Evolutionary conservation across 2,329 filamentous ascomycete genomes (phyloP), one percentile per base, ranked within the genome.

Genomic region (Cladosporium sp.): DNA sequence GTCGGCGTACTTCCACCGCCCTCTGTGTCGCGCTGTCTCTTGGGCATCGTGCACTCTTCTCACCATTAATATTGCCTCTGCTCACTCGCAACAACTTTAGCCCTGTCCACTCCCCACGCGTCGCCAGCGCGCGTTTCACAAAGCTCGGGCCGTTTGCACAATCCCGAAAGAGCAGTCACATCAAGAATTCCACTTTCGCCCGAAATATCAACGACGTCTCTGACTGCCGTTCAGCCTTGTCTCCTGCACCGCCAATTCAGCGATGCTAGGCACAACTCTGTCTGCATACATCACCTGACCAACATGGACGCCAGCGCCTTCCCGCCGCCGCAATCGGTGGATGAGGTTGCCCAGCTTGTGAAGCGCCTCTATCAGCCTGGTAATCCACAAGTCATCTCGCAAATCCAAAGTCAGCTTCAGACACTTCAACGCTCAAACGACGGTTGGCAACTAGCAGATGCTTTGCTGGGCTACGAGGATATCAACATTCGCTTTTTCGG

Each of bases 401-500:
- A 78, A 51, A 84, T 86, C 50, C 90, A 97, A 71, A 85, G 89
- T 59, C 84, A 87, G 14, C 79, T 99, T 14, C 90, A 94, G 62
- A 80, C 81, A 25, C 78, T 97, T 17, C 94, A 97, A 70, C 85
- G 85, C 65, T 89, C 90, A 2, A 80, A 87, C 1, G 82, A 90
- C 67, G 93, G 92, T 57, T 99, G 94, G 94, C 82, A 88, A 58
- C 81, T 97, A 47, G 92, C 91, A 19, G 87, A 93, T 69, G 84
- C 85, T 54, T 80, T 97, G 14, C 78, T 97, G 11, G 78, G 78
- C 52, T 85, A 84, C 61, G 77, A 83, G 20, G 86, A 90, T 65
- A 83, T 88, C 61, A 88, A 92, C 67, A 85, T 94, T 65, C 88
- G 89, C 64, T 97, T 97, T 75, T 96, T 96, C 71, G 94, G 91